Evolutionary conservation across 805 yeast genomes (phyloP).

Genomic region (Naumovozyma castellii): DNA sequence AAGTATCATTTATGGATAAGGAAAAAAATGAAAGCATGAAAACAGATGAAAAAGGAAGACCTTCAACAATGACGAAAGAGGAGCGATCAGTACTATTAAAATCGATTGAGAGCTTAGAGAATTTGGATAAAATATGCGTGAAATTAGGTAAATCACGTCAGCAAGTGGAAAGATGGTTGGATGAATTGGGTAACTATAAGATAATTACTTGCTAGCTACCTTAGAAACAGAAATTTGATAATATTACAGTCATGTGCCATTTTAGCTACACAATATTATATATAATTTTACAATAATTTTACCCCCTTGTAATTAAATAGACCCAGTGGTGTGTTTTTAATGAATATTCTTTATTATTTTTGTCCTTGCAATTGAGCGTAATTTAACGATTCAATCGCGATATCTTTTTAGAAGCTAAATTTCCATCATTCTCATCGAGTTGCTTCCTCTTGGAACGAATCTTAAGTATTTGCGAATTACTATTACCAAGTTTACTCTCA

Average conservation of each 20-base stretch:
- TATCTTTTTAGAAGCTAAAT: background rate
- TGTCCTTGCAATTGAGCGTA: background rate
- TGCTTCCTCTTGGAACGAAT: too few relatives aligned
- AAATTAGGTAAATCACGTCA: conserved; percentile 47
- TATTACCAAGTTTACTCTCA: too few relatives aligned
- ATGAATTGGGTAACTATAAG: conserved; percentile 41
- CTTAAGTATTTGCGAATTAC: too few relatives aligned
- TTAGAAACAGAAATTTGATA: background rate
- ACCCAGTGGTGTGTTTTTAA: background rate
- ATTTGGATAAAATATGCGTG: conserved; percentile 62
- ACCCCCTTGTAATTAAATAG: too few relatives aligned
- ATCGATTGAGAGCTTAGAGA: conserved; percentile 42
- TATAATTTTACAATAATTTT: background rate
- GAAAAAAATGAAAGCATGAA: background rate
- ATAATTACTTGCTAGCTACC: conserved; percentile 34
- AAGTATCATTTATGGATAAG: conserved; percentile 18
- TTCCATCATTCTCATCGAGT: background rate
- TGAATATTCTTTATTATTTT: conserved; percentile 3
- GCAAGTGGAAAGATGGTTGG: conserved; percentile 44
- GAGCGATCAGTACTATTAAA: conserved; percentile 31
- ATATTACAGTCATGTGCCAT: background rate
- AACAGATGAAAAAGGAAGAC: conserved; percentile 1
- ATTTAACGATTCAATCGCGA: background rate
- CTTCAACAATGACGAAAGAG: conserved; percentile 3
- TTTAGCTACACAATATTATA: background rate